Evolutionary conservation across 2,329 filamentous ascomycete species (phyloP), one percentile per base, ranked within the genome.

Genomic region (Ascochyta fabae): DNA sequence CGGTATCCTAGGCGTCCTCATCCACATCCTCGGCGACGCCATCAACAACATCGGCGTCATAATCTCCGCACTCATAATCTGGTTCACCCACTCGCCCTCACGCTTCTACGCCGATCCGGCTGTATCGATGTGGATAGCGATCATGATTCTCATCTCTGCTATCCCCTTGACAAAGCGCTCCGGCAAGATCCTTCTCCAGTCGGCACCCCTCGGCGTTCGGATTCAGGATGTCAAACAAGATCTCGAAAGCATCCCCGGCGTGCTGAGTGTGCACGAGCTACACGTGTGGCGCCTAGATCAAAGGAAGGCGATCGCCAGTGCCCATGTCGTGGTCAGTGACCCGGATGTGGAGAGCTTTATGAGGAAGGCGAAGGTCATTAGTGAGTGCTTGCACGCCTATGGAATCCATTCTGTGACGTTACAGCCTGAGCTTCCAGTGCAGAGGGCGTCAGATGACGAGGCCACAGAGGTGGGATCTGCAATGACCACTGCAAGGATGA

Each of bases 21-120:
- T 90, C 13, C 90, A 93, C 65, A 83, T 92, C 24, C 66, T 90
- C 3, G 87, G 88, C 29, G 90, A 93, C 66, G 88, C 88, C 5
- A 80, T 89, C 59, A 92, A 92, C 76, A 93, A 93, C 64, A 72
- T 92, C 10, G 89, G 88, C 9, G 89, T 93, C 56, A 91, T 92
- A 44, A 78, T 88, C 33, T 84, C 88, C 0, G 88, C 87, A 0
- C 66, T 88, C 2, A 79, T 91, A 29, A 88, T 92, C 70, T 91
- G 88, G 89, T 78, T 86, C 53, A 79, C 83, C 0, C 69, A 81
- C 27, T 85, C 83, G 27, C 78, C 83, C 1, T 79, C 73, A 3
- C 80, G 87, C 31, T 90, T 83, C 77, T 92, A 92, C 62, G 88
- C 87, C 5, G 90, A 93, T 67, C 89, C 90, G 0, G 87, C 81